These are phyloP conservation scores for Cryphonectria radicalis DNA, from an alignment of 2,329 filamentous ascomycete genomes.

Conservation along the genomic window DNA sequence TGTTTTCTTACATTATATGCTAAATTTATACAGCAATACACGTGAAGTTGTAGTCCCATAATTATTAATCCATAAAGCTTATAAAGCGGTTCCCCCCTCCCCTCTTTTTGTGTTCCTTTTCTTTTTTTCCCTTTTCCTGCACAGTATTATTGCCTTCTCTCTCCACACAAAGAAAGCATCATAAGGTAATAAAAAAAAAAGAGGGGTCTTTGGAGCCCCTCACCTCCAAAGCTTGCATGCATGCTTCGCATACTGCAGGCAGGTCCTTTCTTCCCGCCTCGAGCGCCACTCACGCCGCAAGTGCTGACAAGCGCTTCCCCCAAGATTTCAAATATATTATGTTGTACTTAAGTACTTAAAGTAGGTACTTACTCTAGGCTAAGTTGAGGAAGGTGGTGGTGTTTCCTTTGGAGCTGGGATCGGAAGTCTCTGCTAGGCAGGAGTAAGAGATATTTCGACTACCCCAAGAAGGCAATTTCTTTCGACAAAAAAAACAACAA, in stretches of 20 bases:
- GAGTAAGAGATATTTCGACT: not conserved
- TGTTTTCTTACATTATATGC: too few relatives aligned
- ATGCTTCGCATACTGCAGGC: not conserved
- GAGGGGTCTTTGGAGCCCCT: not conserved
- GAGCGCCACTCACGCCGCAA: not conserved
- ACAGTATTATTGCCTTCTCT: too few relatives aligned
- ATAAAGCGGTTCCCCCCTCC: too few relatives aligned
- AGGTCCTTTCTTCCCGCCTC: too few relatives aligned
- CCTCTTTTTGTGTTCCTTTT: too few relatives aligned
- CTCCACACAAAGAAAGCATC: not conserved
- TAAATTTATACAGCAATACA: too few relatives aligned
- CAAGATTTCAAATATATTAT: not conserved
- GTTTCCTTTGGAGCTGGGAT: not conserved
- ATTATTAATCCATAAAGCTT: too few relatives aligned
- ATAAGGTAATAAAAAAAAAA: not conserved
- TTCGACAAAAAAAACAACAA: not conserved
- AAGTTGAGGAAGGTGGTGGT: not conserved
- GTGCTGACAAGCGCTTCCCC: not conserved
- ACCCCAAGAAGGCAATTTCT: not conserved
- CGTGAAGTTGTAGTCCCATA: too few relatives aligned
- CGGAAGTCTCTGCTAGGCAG: not conserved
- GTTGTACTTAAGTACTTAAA: too few relatives aligned
- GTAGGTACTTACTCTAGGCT: not conserved
- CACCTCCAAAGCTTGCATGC: not conserved
- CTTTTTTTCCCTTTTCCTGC: too few relatives aligned